phyloP scores from a whole-genome alignment of 805 yeast genomes.

The Kazachstania viticola region DNA sequence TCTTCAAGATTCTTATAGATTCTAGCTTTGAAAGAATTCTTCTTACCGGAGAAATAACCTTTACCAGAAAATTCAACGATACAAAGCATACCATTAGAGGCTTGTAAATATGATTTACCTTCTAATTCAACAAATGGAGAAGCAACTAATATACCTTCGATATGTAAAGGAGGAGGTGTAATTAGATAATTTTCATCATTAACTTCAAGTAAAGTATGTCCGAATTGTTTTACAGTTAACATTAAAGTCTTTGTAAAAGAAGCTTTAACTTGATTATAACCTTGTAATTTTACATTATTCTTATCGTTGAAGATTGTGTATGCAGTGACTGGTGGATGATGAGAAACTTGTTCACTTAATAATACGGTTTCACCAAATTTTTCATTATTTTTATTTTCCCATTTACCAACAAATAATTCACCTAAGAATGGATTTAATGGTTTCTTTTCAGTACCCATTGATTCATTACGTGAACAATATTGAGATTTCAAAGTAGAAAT shows the following conservation, averaged over 20 bases:
- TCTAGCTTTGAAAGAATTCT: slow-evolving; percentile 83
- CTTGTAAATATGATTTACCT: slow-evolving; percentile 74
- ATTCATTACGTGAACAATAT: slow-evolving; percentile 84
- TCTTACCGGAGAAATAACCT: slow-evolving; percentile 93
- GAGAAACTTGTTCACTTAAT: slow-evolving; percentile 87
- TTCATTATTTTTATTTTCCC: slow-evolving; percentile 47
- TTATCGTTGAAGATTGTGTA: slow-evolving; percentile 69
- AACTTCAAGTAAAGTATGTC: slow-evolving; percentile 71
- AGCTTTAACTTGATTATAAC: slow-evolving; percentile 83
- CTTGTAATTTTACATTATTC: slow-evolving; percentile 61
- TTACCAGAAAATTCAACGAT: slow-evolving; percentile 77
- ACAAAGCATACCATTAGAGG: slow-evolving; percentile 66
- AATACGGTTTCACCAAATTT: slow-evolving; percentile 65
- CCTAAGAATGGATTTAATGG: slow-evolving; percentile 95
- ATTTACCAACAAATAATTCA: slow-evolving; percentile 83
- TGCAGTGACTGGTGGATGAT: slow-evolving; percentile 97
- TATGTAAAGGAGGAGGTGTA: slow-evolving; percentile 86
- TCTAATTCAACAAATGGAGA: slow-evolving; percentile 93
- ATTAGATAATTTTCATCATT: slow-evolving; percentile 60
- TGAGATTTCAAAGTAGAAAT: slow-evolving; percentile 85
- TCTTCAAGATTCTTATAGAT: slow-evolving; percentile 31
- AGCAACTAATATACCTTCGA: slow-evolving; percentile 85
- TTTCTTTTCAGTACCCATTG: slow-evolving; percentile 91
- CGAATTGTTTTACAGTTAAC: slow-evolving; percentile 79
- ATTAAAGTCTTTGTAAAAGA: slow-evolving; percentile 66